Conservation (phyloP, 164 flowering plant species). For the Amborella trichopoda region DNA sequence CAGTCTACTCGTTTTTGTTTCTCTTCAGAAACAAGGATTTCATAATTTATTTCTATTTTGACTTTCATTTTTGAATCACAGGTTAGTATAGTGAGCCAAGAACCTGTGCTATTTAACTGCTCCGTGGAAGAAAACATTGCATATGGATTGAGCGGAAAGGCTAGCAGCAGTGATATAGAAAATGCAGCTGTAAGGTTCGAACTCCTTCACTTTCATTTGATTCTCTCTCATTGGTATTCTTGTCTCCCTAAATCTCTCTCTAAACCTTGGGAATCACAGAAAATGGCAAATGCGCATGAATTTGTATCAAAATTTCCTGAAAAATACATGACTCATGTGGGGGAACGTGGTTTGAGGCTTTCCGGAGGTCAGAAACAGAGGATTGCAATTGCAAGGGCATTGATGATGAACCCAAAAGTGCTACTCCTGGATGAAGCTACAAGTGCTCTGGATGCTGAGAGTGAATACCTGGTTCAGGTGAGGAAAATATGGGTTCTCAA, state of each 20-base stretch:
- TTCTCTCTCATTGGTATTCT: not conserved
- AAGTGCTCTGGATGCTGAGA: conserved; percentile 97
- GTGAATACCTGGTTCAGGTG: conserved; percentile 93
- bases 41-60: too few species aligned
- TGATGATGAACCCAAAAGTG: conserved; percentile 83
- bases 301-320: conserved; percentile 84
- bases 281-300: conserved; percentile 97
- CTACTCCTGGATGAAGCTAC: conserved; percentile 96
- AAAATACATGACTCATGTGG: conserved; percentile 73
- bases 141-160: conserved; percentile 74
- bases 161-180: conserved; percentile 54
- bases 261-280: conserved; percentile 36
- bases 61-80: conserved; percentile 25
- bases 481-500: too few species aligned
- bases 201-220: not conserved
- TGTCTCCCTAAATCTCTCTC: conserved; percentile 3
- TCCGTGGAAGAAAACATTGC: conserved; percentile 92
- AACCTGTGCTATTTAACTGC: conserved; percentile 93
- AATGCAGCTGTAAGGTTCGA: conserved; percentile 69
- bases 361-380: conserved; percentile 98
- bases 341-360: conserved; percentile 90
- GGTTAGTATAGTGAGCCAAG: conserved; percentile 98
- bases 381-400: conserved; percentile 91
- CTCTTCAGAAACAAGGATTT: too few species aligned
- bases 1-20: too few species aligned